A percentile compares a stretch with the other conserved stretches of the same genome.
Evolutionary conservation across 176 grass and related monocot genomes (phyloP).

Genomic region (Bromus sterilis): DNA sequence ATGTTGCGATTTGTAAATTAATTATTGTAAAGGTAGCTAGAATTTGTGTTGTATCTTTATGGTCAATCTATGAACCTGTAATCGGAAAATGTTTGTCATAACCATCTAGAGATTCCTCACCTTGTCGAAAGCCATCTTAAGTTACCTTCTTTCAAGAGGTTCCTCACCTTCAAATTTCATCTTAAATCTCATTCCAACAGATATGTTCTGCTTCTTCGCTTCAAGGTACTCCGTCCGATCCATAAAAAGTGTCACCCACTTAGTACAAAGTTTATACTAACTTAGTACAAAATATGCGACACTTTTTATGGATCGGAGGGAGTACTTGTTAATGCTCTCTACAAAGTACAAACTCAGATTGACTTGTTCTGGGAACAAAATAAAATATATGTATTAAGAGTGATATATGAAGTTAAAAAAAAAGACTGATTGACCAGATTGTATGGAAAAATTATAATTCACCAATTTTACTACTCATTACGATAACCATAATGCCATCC

Average conservation of each 20-base stretch:
- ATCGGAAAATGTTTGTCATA: conserved; percentile 6
- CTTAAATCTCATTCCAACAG: conserved; percentile 87
- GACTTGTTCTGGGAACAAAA: conserved; percentile 58
- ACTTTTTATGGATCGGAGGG: too few species aligned
- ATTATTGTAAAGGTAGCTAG: background rate
- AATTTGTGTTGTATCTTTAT: background rate
- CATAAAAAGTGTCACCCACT: too few species aligned
- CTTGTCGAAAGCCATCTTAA: conserved; percentile 6
- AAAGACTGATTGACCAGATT: background rate
- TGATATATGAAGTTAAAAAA: too few species aligned
- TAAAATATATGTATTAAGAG: background rate
- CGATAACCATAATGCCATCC: background rate
- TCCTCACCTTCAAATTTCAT: conserved; percentile 99
- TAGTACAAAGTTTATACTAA: too few species aligned
- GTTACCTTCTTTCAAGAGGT: conserved; percentile 77
- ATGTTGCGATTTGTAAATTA: conserved; percentile 10
- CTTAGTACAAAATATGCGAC: too few species aligned
- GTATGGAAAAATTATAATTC: background rate
- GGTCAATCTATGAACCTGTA: conserved; percentile 69
- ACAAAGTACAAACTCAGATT: conserved; percentile 93
- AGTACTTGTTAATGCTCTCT: conserved; percentile 82
- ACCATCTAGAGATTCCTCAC: conserved; percentile 4
- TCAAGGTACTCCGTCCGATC: too few species aligned
- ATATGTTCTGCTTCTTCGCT: conserved; percentile 76
- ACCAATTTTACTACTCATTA: background rate